A percentile compares a stretch with the other conserved stretches of the same genome.
phyloP scores from a whole-genome alignment of 176 grass and related monocot species.

The Dendrocalamus sinicus region DNA sequence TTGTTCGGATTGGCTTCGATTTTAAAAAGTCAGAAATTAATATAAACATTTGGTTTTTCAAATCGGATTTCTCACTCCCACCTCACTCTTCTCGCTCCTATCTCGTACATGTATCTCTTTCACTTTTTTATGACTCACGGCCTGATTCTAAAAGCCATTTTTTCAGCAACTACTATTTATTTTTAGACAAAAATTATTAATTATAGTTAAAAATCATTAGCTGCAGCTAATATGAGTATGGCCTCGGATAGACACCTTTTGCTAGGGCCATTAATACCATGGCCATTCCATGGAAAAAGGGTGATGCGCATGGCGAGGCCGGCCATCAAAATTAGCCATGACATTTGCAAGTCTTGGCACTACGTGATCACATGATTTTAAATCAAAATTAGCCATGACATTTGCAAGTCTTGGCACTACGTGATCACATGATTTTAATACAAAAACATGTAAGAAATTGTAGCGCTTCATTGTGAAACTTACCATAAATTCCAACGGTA shows the following conservation, averaged over 20 bases:
- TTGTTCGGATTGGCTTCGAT: too few relatives aligned
- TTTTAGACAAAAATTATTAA: too few relatives aligned
- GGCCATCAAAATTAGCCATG: background rate
- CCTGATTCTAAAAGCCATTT: too few relatives aligned
- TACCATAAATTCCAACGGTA: background rate
- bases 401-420: background rate
- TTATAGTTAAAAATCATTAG: too few relatives aligned
- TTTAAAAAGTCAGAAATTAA: too few relatives aligned
- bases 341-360: background rate
- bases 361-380: too few relatives aligned
- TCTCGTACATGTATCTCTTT: too few relatives aligned
- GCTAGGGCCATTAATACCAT: background rate
- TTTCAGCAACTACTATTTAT: background rate
- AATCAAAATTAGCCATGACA: background rate
- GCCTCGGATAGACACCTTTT: background rate
- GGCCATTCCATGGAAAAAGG: background rate
- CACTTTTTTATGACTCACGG: too few relatives aligned
- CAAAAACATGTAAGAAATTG: background rate
- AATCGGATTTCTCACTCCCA: too few relatives aligned
- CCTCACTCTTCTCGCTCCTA: too few relatives aligned
- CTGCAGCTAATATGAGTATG: fast-evolving
- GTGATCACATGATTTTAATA: too few relatives aligned
- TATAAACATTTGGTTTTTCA: too few relatives aligned
- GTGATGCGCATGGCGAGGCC: background rate
- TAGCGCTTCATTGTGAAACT: background rate